Evolutionary conservation across 768 basidiomycete species (phyloP).

Genomic region (Phanerochaete sordida): DNA sequence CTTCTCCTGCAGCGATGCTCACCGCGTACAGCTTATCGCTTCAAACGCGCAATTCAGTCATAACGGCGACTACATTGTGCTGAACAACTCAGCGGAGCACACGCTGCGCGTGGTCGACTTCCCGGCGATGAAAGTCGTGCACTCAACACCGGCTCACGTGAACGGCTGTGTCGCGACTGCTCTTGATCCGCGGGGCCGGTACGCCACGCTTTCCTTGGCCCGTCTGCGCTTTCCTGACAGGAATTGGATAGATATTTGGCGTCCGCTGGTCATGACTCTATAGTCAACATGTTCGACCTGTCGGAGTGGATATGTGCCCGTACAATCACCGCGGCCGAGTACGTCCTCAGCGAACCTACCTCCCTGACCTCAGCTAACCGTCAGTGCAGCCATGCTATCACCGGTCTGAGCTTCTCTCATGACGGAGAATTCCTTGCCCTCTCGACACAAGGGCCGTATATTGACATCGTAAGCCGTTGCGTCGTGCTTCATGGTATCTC

Average conservation of each 20-base stretch:
- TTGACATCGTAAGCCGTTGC: conserved; percentile 74
- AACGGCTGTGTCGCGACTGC: conserved; percentile 77
- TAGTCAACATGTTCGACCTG: conserved; percentile 77
- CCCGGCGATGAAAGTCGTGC: conserved; percentile 54
- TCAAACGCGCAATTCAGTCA: conserved; percentile 77
- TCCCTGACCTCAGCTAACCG: background rate
- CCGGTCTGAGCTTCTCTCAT: conserved; percentile 72
- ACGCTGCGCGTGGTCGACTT: conserved; percentile 68
- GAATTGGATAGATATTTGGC: conserved; percentile 56
- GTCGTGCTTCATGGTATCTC: too few relatives aligned
- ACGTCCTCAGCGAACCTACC: conserved; percentile 26
- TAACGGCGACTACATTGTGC: conserved; percentile 65
- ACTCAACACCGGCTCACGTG: conserved; percentile 71
- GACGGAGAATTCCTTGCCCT: conserved; percentile 84
- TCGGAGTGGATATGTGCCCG: conserved; percentile 78
- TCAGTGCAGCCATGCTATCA: conserved; percentile 60
- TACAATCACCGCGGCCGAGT: conserved; percentile 82
- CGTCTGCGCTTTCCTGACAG: background rate
- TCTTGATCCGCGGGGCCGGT: conserved; percentile 78
- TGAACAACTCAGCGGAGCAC: conserved; percentile 62
- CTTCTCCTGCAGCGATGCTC: background rate
- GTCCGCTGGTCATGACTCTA: conserved; percentile 78
- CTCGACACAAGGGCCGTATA: conserved; percentile 65
- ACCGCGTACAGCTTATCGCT: conserved; percentile 36
- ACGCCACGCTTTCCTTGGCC: conserved; percentile 3